Evolutionary conservation across 2,329 filamentous ascomycete genomes (phyloP), one percentile per base, ranked within the genome.

Genomic region (Chrysoporthe cubensis): DNA sequence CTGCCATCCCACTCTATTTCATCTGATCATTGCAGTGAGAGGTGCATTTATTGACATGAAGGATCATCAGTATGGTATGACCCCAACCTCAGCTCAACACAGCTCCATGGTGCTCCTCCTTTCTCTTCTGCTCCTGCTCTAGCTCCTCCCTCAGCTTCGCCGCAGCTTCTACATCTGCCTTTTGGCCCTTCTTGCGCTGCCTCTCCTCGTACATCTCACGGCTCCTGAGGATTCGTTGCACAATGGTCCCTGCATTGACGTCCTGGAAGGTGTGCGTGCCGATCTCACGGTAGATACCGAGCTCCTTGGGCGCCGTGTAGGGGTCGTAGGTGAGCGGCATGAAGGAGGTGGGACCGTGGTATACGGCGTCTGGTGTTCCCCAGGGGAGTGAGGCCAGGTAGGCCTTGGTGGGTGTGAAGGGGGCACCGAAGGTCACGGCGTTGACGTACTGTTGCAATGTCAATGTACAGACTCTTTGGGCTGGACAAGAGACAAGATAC

Each of bases 321-420:
- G 92, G 91, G 75, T 94, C 91, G 76, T 92, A 92, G 6, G 89
- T 92, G 34, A 89, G 76, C 75, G 89, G 91, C 83, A 97, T 96
- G 78, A 97, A 97, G 14, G 91, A 87, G 0, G 96, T 99, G 7
- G 94, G 93, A n/a, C 96, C 96, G 80, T 99, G 96, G 79, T 98
- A 99, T 70, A 99, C 92, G 40, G 89, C 91, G 74, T 90, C 85
- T 16, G 94, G 92, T 4, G 86, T 86, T 62, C 90, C 89, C 79
- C 89, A 89, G 0, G 95, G 94, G 58, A 96, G 84, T 1, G 87
- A 84, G 68, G 85, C 85, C 54, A 99, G 87, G 78, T 96, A 99
- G 2, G 87, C 81, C 75, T 88, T 87, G n/a, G 88, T 92, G 3
- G 95, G 93, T 2, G 90, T 89, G 77, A 97, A 97, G 0, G 96